Conservation (phyloP, 2,329 filamentous ascomycete species). For the Plectosphaerella plurivora region DNA sequence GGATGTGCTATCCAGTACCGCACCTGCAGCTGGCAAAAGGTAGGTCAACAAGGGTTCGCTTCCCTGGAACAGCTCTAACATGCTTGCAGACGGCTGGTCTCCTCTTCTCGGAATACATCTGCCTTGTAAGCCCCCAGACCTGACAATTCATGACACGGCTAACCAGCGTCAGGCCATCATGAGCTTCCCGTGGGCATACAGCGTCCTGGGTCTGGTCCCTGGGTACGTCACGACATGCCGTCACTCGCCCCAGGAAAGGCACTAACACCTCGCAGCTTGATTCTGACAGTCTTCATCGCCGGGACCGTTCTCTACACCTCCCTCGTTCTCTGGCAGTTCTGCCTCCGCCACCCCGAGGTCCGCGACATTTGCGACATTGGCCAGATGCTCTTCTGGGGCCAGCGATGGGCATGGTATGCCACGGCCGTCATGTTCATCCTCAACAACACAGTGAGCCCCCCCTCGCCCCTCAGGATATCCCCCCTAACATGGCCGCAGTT, state of each 20-base stretch:
- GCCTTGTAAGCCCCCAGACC: constrained; percentile 43
- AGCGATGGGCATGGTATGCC: constrained; percentile 65
- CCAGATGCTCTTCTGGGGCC: constrained; percentile 89
- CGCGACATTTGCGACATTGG: constrained; percentile 92
- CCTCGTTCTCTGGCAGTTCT: constrained; percentile 70
- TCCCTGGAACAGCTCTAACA: no score
- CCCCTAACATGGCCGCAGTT: not conserved
- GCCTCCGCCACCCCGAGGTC: constrained; percentile 83
- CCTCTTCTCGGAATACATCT: constrained; percentile 83
- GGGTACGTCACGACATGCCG: constrained; percentile 22
- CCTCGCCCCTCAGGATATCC: not conserved
- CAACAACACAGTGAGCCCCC: constrained; percentile 66
- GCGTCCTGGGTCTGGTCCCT: constrained; percentile 79
- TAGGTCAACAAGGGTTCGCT: no score
- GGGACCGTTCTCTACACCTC: constrained; percentile 75
- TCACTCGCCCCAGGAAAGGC: not conserved
- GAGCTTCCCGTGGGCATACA: constrained; percentile 94
- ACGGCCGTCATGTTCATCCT: constrained; percentile 84
- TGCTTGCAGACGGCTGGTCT: constrained; percentile 65
- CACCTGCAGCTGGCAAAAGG: constrained; percentile 88
- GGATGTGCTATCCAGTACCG: constrained; percentile 83
- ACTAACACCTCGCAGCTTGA: constrained; percentile 41
- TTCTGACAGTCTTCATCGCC: constrained; percentile 76
- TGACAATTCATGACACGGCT: no score
- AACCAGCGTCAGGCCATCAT: constrained; percentile 57